phyloP scores from a whole-genome alignment of 192 early-diverging fungal species.

The Geosiphon pyriformis region DNA sequence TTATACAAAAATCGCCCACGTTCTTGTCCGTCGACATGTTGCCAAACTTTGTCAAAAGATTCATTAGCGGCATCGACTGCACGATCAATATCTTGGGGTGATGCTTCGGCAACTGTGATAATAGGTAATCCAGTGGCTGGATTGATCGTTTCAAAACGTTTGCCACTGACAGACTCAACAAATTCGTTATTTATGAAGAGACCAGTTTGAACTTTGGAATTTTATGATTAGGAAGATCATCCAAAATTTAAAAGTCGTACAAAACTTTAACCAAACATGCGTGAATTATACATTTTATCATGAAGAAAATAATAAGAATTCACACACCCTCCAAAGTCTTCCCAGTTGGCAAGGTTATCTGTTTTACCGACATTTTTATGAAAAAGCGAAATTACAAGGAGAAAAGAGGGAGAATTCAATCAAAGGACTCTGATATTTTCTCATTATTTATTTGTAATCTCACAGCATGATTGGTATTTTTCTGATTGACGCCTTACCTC shows the following conservation, averaged over 20 bases:
- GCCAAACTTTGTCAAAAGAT: slow-evolving; percentile 52
- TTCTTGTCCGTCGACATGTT: slow-evolving; percentile 36
- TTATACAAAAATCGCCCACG: slow-evolving; percentile 52
- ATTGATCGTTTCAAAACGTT: slow-evolving; percentile 53
- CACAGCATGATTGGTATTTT: no score
- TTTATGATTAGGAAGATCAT: not conserved
- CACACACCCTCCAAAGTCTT: not conserved
- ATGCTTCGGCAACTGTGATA: slow-evolving; percentile 56
- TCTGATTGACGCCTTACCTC: no score
- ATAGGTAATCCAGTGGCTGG: slow-evolving; percentile 62
- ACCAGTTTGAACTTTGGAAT: slow-evolving; percentile 26
- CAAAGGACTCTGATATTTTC: no score
- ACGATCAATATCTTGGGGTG: slow-evolving; percentile 51
- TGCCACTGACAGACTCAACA: slow-evolving; percentile 41
- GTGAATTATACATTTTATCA: not conserved
- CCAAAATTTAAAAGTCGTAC: not conserved
- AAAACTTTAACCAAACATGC: not conserved
- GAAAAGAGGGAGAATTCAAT: no score
- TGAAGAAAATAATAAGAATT: not conserved
- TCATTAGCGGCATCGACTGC: slow-evolving; percentile 62
- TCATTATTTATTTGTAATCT: no score
- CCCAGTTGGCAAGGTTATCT: not conserved
- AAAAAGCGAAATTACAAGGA: no score
- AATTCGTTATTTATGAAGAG: slow-evolving; percentile 73
- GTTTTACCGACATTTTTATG: not conserved